Base-by-base conservation (phyloP, 495 filamentous ascomycete species). In the Penicillium longicatenatum region DNA sequence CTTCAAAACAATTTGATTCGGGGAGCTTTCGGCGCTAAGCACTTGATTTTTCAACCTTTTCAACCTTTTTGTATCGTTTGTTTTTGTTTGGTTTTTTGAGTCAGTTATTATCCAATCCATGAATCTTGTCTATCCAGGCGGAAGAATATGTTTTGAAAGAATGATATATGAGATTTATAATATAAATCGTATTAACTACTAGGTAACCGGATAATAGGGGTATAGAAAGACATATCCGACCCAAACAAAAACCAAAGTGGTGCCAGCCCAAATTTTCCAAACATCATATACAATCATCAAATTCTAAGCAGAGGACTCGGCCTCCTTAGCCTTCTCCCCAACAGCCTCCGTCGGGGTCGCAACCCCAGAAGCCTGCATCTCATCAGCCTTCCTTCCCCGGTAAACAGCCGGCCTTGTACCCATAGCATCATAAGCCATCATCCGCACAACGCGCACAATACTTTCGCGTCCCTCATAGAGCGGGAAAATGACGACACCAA, bases 401-500 rank as follows among this genome's bases (percentile, higher is more conserved):
- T 72, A 61, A 54, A 68, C 43, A 45, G 39, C 52, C 10, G 63
- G 70, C 55, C 73, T 80, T 70, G 75, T 85, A 0, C 92, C 92
- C 7, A 79, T 81, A 9, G 91, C 55, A 71, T 97, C 93, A 46
- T 83, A 63, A 30, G 71, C 80, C 59, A 97, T 90, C 52, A 80
- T 75, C 69, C 84, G 85, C 58, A 83, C 73, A 1, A 89, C 91
- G 30, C 82, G 74, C 2, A 62, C 64, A 53, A 93, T 87, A 17
- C 86, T 92, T 58, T 81, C 68, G 12, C 92, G 73, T 0, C 92
- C 91, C 64, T 97, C 91, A 69, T 82, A 95, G 4, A 97, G 68
- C 22, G 92, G 93, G 73, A 90, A 96, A 3, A 97, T 26, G 0
- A 90, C 90, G 5, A 97, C 92, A 17, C 82, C 86, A 58, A 86